These are phyloP conservation scores for Coemansia sp. DNA, from an alignment of 192 early-diverging fungal genomes.

Conservation along the genomic window DNA sequence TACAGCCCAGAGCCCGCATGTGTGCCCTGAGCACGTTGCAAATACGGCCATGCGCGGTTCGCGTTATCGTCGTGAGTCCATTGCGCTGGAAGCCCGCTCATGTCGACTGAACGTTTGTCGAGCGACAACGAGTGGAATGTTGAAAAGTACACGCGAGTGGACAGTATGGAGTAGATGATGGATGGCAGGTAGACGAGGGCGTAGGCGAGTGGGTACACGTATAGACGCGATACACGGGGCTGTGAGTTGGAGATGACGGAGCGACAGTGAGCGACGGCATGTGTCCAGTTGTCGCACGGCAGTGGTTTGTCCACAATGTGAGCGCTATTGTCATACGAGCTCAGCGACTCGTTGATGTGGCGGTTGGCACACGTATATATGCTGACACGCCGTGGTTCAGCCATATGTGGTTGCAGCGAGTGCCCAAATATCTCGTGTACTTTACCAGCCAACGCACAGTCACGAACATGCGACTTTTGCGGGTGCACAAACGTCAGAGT, in stretches of 20 bases:
- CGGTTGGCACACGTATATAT: conserved; percentile 20
- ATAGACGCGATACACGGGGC: conserved; percentile 31
- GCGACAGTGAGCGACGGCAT: no score
- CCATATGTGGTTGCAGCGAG: background rate
- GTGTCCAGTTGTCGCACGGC: background rate
- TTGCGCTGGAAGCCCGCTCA: conserved; percentile 26
- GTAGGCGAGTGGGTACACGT: conserved; percentile 49
- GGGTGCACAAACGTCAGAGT: background rate
- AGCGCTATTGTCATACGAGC: background rate
- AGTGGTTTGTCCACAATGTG: conserved; percentile 4
- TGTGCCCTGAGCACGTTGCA: background rate
- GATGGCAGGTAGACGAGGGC: conserved; percentile 35
- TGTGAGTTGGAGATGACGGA: background rate
- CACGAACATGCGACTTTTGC: background rate
- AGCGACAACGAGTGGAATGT: conserved; percentile 8
- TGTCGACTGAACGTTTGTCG: conserved; percentile 9
- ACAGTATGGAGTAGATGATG: conserved; percentile 26
- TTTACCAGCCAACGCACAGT: background rate
- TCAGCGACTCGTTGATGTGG: background rate
- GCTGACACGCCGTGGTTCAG: conserved; percentile 16
- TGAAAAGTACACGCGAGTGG: conserved; percentile 35
- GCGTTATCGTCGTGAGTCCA: conserved; percentile 37
- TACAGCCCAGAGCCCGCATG: conserved; percentile 15
- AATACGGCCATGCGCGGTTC: conserved; percentile 42
- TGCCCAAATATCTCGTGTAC: conserved; percentile 18